phyloP scores from a whole-genome alignment of 2,329 filamentous ascomycete genomes.

The Cladobotryum mycophilum region DNA sequence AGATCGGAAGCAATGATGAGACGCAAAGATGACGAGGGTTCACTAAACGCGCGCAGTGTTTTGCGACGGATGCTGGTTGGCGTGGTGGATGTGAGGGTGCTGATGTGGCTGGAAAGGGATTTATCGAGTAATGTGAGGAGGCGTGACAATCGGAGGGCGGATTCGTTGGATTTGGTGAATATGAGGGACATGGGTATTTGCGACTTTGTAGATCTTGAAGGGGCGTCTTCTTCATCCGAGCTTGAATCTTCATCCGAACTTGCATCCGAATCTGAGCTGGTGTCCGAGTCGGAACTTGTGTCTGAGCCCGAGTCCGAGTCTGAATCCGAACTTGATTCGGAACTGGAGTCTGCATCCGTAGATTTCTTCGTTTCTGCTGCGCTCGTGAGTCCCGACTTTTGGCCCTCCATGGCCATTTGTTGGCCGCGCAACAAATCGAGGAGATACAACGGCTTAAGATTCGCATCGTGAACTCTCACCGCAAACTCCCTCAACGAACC shows the following conservation, averaged over 20 bases:
- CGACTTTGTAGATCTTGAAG: constrained; percentile 5
- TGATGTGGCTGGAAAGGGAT: constrained; percentile 48
- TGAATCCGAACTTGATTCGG: constrained; percentile 32
- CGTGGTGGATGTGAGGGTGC: constrained; percentile 71
- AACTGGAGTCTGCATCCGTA: constrained; percentile 18
- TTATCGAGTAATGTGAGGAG: constrained; percentile 65
- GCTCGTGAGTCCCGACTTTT: constrained; percentile 1
- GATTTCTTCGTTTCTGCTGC: neutral
- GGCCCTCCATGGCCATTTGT: constrained; percentile 33
- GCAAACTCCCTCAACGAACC: constrained; percentile 56
- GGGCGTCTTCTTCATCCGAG: constrained; percentile 11
- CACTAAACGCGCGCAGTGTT: constrained; percentile 61
- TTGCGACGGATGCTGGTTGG: constrained; percentile 64
- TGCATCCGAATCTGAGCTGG: constrained; percentile 15
- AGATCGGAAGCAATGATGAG: constrained; percentile 88
- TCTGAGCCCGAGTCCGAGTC: constrained; percentile 19
- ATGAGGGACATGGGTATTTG: constrained; percentile 55
- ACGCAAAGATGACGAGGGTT: constrained; percentile 58
- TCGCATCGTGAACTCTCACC: constrained; percentile 61
- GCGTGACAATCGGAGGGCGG: constrained; percentile 77
- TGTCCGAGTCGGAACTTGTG: constrained; percentile 13
- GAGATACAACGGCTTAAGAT: constrained; percentile 78
- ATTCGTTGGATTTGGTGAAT: constrained; percentile 87
- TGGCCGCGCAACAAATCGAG: constrained; percentile 63
- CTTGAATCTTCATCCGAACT: constrained; percentile 28